phyloP scores from a whole-genome alignment of 371 early-diverging fungal genomes.

The Apophysomyces ossiformis region DNA sequence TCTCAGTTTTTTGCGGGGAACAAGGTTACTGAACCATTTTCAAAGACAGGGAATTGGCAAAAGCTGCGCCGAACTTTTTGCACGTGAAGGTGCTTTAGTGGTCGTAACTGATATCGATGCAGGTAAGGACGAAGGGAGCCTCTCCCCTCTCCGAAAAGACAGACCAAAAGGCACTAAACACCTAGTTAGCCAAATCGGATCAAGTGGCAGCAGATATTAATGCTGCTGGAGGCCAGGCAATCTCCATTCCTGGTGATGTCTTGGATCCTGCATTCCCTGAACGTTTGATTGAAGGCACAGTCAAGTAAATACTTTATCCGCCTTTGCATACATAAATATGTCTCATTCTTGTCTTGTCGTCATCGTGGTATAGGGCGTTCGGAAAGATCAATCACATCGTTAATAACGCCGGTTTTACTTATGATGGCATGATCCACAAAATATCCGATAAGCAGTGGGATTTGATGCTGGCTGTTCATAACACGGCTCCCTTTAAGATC shows the following conservation, averaged over 20 bases:
- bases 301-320: constrained; percentile 45
- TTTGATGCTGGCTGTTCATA: constrained; percentile 69
- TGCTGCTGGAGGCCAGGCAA: constrained; percentile 62
- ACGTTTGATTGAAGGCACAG: constrained; percentile 58
- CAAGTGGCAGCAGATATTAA: constrained; percentile 68
- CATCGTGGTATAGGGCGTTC: constrained; percentile 42
- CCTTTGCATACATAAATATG: background rate
- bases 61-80: constrained; percentile 75
- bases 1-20: constrained; percentile 1
- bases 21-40: background rate
- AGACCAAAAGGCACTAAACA: background rate
- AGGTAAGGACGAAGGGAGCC: constrained; percentile 17
- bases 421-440: constrained; percentile 74
- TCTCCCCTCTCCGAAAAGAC: background rate
- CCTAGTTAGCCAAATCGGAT: constrained; percentile 53
- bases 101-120: constrained; percentile 73
- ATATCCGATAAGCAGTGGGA: constrained; percentile 74
- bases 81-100: constrained; percentile 79
- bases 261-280: constrained; percentile 63
- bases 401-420: constrained; percentile 77
- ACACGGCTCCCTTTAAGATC: constrained; percentile 72
- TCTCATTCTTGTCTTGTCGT: background rate
- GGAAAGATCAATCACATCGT: constrained; percentile 75
- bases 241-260: constrained; percentile 62
- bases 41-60: constrained; percentile 80